These are phyloP conservation scores for Aspergillus novofumigatus DNA, from an alignment of 2,329 filamentous ascomycete species.

Conservation along the genomic window DNA sequence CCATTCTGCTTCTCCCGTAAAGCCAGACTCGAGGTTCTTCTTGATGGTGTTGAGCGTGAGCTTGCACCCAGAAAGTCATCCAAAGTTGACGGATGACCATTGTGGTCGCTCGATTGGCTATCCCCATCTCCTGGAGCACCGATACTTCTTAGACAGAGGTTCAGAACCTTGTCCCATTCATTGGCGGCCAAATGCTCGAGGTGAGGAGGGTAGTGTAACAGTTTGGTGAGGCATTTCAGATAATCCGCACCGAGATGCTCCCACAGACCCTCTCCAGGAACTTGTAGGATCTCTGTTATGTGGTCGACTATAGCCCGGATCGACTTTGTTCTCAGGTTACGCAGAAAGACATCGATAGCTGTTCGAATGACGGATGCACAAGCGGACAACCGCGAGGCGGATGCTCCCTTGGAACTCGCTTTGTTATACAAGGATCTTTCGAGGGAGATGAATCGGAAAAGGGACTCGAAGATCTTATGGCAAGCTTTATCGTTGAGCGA, in stretches of 20 bases:
- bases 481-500: slow-evolving; percentile 70
- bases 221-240: slow-evolving; percentile 65
- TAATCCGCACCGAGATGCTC: slow-evolving; percentile 72
- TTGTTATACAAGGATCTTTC: slow-evolving; percentile 65
- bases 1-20: slow-evolving; percentile 22
- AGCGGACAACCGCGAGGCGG: slow-evolving; percentile 58
- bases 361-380: slow-evolving; percentile 69
- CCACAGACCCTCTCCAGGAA: slow-evolving; percentile 59
- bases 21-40: slow-evolving; percentile 23
- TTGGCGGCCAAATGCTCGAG: slow-evolving; percentile 70
- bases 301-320: slow-evolving; percentile 76
- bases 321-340: slow-evolving; percentile 69
- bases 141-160: slow-evolving; percentile 68
- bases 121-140: slow-evolving; percentile 21
- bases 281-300: slow-evolving; percentile 69
- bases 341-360: slow-evolving; percentile 64
- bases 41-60: slow-evolving; percentile 28
- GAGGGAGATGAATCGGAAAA: slow-evolving; percentile 67
- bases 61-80: slow-evolving; percentile 25
- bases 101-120: slow-evolving; percentile 27
- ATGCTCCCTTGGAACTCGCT: slow-evolving; percentile 48
- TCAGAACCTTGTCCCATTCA: slow-evolving; percentile 65
- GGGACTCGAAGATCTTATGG: slow-evolving; percentile 72
- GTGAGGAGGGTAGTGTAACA: slow-evolving; percentile 71
- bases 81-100: slow-evolving; percentile 20